Base-by-base conservation (phyloP, 2,329 filamentous ascomycete genomes). In the Botryotinia globosa region DNA sequence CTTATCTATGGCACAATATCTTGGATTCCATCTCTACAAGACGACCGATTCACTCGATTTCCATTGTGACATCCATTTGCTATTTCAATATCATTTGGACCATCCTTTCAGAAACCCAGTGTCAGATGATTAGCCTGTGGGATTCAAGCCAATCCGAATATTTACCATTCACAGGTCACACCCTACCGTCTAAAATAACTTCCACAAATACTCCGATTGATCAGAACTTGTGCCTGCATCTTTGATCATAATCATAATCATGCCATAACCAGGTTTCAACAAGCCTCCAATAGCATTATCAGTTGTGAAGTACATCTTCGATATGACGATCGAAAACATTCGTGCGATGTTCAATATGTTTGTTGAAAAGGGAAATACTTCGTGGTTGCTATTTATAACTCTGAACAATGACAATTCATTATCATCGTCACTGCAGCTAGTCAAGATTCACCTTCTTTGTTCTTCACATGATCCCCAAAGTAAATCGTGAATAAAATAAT, bases 1-100 rank as follows among this genome's bases (percentile, higher is more conserved):
- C 69, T 71, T 71, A 71, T 71, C 69, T 66, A 65, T 71, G 69
- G 61, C 69, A 69, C 25, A 32, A 42, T 18, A 18, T 34, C 37
- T 66, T 20, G 14, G 18, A 7, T 9, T 56, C 25, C 12, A 58
- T 58, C 22, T 34, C 42, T 72, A 10, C 39, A 58, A 45, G 37
- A 8, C 1, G 34, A 29, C 48, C 16, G n/a, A 54, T 56, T 56
- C 34, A 56, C 64, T 56, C 25, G 10, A 56, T 20, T 56, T 56
- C 16, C 48, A 42, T 42, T 42, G 65, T 56, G 20, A 42, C n/a
- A 32, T 25, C 12, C 14, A 18, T 56, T 25, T 29, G 12, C 34
- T 22, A 16, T 18, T 54, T 54, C 18, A 37, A 29, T 39, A 42
- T 67, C 25, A 39, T 54, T 20, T 20, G 20, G 37, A n/a, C 12